A percentile compares a stretch with the other conserved stretches of the same genome.
Conservation (phyloP, 768 basidiomycete species). For the Suillus subaureus region DNA sequence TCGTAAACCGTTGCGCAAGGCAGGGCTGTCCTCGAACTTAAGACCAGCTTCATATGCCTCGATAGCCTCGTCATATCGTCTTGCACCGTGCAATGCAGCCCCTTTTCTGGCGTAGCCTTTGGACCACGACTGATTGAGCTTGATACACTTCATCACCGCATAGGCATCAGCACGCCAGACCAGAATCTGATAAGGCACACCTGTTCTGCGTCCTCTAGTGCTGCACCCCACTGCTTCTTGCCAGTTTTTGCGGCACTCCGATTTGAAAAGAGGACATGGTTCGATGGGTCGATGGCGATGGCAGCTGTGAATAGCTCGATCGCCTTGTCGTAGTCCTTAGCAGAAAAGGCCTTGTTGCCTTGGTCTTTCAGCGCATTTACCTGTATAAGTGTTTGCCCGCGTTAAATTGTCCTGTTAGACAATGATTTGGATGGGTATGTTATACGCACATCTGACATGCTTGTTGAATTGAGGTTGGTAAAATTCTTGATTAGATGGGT, state of each 20-base stretch:
- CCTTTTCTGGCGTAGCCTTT: conserved; percentile 94
- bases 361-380: conserved; percentile 78
- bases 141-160: conserved; percentile 60
- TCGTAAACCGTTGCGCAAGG: conserved; percentile 82
- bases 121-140: conserved; percentile 77
- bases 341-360: conserved; percentile 95
- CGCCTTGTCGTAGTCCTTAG: conserved; percentile 89
- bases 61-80: conserved; percentile 81
- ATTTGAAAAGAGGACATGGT: conserved; percentile 92
- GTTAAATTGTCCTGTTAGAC: conserved; percentile 22
- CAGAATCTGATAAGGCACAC: conserved; percentile 39
- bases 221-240: conserved; percentile 73
- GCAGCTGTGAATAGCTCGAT: conserved; percentile 83
- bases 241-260: conserved; percentile 90
- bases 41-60: conserved; percentile 81
- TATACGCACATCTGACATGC: conserved; percentile 40
- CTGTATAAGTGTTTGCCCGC: conserved; percentile 25
- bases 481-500: not conserved
- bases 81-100: conserved; percentile 86
- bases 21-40: conserved; percentile 79
- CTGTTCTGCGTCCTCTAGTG: conserved; percentile 89
- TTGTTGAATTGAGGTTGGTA: not conserved
- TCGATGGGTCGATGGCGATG: conserved; percentile 77
- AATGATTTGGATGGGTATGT: not conserved
- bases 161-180: conserved; percentile 10